Evolutionary conservation across 2,329 filamentous ascomycete species (phyloP).

Genomic region (Ophiocordyceps camponoti-rufipedis): DNA sequence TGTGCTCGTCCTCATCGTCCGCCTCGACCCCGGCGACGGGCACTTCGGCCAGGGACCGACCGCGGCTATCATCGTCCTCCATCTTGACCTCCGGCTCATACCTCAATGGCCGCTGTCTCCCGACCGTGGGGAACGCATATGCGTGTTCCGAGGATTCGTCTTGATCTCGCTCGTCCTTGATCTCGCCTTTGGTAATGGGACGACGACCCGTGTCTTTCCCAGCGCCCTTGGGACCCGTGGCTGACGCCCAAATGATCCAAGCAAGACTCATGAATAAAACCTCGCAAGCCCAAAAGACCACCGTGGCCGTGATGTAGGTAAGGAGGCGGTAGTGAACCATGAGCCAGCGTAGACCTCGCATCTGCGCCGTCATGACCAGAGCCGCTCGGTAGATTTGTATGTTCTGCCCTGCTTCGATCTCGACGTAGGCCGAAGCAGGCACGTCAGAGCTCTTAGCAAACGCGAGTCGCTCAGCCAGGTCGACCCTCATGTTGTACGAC

Average conservation of each 20-base stretch:
- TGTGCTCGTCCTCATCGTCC: slow-evolving; percentile 25
- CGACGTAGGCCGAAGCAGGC: slow-evolving; percentile 32
- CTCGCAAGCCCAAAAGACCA: slow-evolving; percentile 60
- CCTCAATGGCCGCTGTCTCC: slow-evolving; percentile 20
- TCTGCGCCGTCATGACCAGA: slow-evolving; percentile 54
- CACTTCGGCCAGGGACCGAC: slow-evolving; percentile 14
- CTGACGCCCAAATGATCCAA: slow-evolving; percentile 38
- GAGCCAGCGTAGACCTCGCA: slow-evolving; percentile 60
- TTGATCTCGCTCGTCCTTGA: slow-evolving; percentile 9
- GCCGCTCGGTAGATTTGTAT: slow-evolving; percentile 61
- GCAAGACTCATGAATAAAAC: slow-evolving; percentile 45
- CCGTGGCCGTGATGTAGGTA: slow-evolving; percentile 50
- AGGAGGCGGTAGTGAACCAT: slow-evolving; percentile 72
- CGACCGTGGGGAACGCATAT: slow-evolving; percentile 24
- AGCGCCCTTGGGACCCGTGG: slow-evolving; percentile 7
- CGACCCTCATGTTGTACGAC: slow-evolving; percentile 42
- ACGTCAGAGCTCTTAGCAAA: slow-evolving; percentile 31
- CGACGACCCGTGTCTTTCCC: slow-evolving; percentile 3
- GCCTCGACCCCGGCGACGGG: slow-evolving; percentile 20
- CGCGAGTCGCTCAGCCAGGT: slow-evolving; percentile 54
- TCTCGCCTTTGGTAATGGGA: slow-evolving; percentile 5
- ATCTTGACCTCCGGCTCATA: slow-evolving; percentile 19
- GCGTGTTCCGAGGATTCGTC: slow-evolving; percentile 20
- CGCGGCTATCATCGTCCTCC: slow-evolving; percentile 11
- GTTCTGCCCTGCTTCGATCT: slow-evolving; percentile 48